A percentile compares a stretch with the other conserved stretches of the same genome.
Evolutionary conservation across 1,284 basidiomycete species (phyloP).

Genomic region (Rhodotorula sp.): DNA sequence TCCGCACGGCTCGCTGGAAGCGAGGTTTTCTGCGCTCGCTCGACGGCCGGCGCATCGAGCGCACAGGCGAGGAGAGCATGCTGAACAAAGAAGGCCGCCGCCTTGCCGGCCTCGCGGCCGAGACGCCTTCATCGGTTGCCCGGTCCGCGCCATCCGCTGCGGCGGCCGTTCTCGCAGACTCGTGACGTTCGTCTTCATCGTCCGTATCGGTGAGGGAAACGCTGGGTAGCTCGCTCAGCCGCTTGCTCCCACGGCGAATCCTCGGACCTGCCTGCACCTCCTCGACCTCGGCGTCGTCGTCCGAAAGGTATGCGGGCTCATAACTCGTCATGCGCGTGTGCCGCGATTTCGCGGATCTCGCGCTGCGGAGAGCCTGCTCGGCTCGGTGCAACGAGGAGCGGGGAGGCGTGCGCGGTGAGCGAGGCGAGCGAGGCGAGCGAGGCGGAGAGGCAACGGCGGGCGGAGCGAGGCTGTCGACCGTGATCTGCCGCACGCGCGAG

Average conservation of each 20-base stretch:
- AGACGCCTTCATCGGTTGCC: not conserved
- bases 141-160: not conserved
- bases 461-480: not conserved
- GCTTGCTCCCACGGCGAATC: slow-evolving; percentile 21
- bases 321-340: not conserved
- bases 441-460: not conserved
- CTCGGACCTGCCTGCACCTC: slow-evolving; percentile 15
- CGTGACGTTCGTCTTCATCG: not conserved
- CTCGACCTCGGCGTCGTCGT: slow-evolving; percentile 11
- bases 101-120: not conserved
- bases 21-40: not conserved
- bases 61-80: not conserved
- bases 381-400: not conserved
- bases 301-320: not conserved
- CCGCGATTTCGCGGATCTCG: not conserved
- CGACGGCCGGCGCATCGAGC: not conserved
- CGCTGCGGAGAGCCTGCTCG: too few relatives aligned
- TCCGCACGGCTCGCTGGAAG: not conserved
- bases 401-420: not conserved
- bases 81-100: not conserved
- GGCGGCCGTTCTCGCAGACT: not conserved
- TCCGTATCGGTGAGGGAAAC: not conserved
- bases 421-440: not conserved
- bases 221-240: slow-evolving; percentile 22
- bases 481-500: not conserved